Percentiles rank a stretch among this genome's conserved stretches.
Conservation (phyloP, 306 rosid species). For the Albizia julibrissin region DNA sequence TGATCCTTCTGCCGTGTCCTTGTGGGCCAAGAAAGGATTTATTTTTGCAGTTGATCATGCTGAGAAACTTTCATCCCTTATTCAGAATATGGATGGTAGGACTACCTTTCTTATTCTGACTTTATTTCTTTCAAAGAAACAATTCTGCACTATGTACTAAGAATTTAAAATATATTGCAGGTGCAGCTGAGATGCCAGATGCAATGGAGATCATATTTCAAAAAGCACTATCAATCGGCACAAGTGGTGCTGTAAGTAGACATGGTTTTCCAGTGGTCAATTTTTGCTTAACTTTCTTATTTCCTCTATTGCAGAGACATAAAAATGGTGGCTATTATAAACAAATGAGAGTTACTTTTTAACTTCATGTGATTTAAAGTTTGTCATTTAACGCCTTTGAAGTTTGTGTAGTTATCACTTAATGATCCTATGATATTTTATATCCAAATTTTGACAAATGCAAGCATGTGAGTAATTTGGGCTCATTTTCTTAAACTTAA, state of each 20-base stretch:
- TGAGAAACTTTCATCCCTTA: slow-evolving; percentile 59
- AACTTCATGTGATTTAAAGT: background rate
- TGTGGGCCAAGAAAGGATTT: slow-evolving; percentile 74
- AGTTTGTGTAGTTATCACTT: background rate
- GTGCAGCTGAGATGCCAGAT: slow-evolving; percentile 70
- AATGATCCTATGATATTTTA: background rate
- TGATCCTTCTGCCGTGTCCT: slow-evolving; percentile 56
- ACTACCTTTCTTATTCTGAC: slow-evolving; percentile 25
- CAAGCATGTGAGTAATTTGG: background rate
- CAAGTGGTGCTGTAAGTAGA: slow-evolving; percentile 71
- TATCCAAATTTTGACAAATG: background rate
- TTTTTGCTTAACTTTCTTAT: slow-evolving; percentile 15
- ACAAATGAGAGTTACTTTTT: background rate
- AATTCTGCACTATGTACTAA: background rate
- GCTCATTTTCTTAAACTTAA: background rate
- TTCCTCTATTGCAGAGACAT: slow-evolving; percentile 4
- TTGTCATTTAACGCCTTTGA: background rate
- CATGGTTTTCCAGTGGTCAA: background rate
- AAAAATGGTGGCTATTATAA: background rate
- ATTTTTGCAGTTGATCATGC: slow-evolving; percentile 68
- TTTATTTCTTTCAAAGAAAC: slow-evolving; percentile 10
- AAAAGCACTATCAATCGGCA: slow-evolving; percentile 46
- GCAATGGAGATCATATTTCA: slow-evolving; percentile 65
- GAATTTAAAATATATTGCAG: slow-evolving; percentile 14
- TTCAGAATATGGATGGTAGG: slow-evolving; percentile 75